Evolutionary conservation across 768 basidiomycete species (phyloP), one percentile per base, ranked within the genome.

Genomic region (Chalciporus pseudorubinellus): DNA sequence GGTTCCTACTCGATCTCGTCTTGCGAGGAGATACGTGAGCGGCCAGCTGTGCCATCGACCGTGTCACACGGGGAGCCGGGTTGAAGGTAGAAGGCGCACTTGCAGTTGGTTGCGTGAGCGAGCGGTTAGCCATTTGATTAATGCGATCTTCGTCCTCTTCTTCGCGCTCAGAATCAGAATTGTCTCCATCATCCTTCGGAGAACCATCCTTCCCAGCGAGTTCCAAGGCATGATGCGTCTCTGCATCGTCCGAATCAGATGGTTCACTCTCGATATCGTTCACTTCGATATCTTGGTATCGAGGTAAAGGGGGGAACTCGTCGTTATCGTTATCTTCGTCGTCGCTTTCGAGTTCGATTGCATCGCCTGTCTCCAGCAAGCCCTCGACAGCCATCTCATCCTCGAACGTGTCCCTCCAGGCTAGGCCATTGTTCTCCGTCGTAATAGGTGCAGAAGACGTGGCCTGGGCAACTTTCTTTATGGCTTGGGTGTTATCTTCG

Each of bases 211-310:
- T 26, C 4, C 4, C 43, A 28, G 42, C 13, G 11, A 7, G 45
- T 12, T 55, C 26, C 46, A 70, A 51, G 1, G 38, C 29, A 3
- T 20, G 48, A 26, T 68, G 64, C 5, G 58, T 68, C 43, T 70
- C 66, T 28, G 49, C 59, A 24, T 68, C 67, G 39, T 70, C 68
- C 14, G 64, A 66, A 28, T 70, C 67, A 3, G 55, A 57, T 16
- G 64, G 58, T 8, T 51, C 45, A 24, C n/a, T 39, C 24, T 4
- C 46, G 10, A 48, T 36, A 6, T 59, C 49, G 3, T 3, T 39
- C 10, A 48, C 41, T 5, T 59, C 49, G 3, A 59, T 3, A 1
- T 48, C 55, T 33, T 65, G 55, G 39, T 14, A 55, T 10, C 18
- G 55, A 4, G 59, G 54, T 12, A 62, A 18, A 18, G 22, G 44